These are phyloP conservation scores for Scenedesmus sp. DNA, from an alignment of 163 green algal species.

Conservation along the genomic window DNA sequence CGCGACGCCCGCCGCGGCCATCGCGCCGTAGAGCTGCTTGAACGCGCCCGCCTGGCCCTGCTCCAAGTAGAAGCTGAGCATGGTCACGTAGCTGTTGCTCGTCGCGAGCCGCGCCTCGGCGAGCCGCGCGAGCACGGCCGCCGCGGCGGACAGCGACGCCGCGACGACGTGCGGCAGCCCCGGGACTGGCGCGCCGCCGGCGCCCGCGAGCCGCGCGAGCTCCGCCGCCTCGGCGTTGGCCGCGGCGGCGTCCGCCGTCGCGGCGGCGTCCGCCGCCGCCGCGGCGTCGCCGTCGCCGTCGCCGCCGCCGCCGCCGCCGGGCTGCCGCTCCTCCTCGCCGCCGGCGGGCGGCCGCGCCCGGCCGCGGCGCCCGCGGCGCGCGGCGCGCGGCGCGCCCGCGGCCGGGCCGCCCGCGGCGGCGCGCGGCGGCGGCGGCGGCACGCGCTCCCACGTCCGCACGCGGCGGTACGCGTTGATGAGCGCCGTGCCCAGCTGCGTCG, in stretches of 20 bases:
- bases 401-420: too few species aligned
- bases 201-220: constrained; percentile 7
- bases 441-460: constrained; percentile 15
- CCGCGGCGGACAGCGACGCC: constrained; percentile 1
- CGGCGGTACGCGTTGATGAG: constrained; percentile 60
- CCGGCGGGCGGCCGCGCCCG: too few species aligned
- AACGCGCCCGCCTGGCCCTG: neutral
- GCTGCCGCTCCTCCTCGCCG: too few species aligned
- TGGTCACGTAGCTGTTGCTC: constrained; percentile 11
- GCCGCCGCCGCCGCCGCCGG: neutral
- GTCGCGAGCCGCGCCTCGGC: neutral
- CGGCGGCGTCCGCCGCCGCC: neutral
- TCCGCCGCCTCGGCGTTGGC: neutral
- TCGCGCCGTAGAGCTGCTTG: constrained; percentile 6
- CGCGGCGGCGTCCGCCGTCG: neutral
- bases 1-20: neutral
- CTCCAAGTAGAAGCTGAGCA: constrained; percentile 30
- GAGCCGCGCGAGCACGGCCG: neutral
- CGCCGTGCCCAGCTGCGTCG: constrained; percentile 48
- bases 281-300: neutral
- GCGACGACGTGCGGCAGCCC: neutral
- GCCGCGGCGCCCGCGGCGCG: too few species aligned
- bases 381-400: too few species aligned
- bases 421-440: neutral
- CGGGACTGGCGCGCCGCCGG: neutral